phyloP scores from a whole-genome alignment of 2,329 filamentous ascomycete species.

The Pezicula carpinea region DNA sequence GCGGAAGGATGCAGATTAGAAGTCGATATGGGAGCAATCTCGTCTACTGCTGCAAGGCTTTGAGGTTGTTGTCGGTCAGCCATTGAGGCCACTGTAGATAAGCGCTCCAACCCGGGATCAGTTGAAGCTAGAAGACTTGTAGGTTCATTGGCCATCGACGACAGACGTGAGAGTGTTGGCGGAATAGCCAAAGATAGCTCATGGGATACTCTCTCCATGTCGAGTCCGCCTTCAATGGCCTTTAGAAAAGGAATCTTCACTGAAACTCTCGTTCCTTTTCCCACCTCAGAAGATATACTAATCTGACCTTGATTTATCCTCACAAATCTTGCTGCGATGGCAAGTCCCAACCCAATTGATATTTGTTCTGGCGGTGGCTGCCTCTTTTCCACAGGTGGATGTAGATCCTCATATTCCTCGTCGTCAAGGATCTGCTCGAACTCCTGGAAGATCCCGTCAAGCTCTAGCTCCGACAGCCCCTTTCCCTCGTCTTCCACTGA shows the following conservation, averaged over 20 bases:
- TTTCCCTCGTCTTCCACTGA: slow-evolving; percentile 15
- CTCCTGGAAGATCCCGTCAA: slow-evolving; percentile 18
- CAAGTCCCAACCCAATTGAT: slow-evolving; percentile 18
- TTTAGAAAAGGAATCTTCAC: slow-evolving; percentile 19
- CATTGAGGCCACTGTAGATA: no score
- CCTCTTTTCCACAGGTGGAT: neutral
- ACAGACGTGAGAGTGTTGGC: slow-evolving; percentile 2
- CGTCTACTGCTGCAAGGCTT: no score
- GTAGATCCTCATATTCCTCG: slow-evolving; percentile 8
- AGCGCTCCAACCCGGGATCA: no score
- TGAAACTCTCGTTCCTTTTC: slow-evolving; percentile 17
- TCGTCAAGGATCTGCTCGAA: slow-evolving; percentile 19
- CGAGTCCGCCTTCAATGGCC: slow-evolving; percentile 4
- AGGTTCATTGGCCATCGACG: neutral
- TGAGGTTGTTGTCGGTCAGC: no score
- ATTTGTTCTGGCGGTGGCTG: slow-evolving; percentile 1
- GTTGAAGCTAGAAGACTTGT: no score
- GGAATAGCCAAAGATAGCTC: slow-evolving; percentile 9
- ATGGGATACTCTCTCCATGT: neutral
- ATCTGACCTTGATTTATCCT: slow-evolving; percentile 19
- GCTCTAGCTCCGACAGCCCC: slow-evolving; percentile 16
- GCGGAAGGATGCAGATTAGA: neutral
- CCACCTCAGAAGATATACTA: slow-evolving; percentile 11
- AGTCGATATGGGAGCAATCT: no score
- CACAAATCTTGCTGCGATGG: slow-evolving; percentile 18